These are phyloP conservation scores for Ascochyta fabae DNA, from an alignment of 2,329 filamentous ascomycete genomes.

Conservation along the genomic window DNA sequence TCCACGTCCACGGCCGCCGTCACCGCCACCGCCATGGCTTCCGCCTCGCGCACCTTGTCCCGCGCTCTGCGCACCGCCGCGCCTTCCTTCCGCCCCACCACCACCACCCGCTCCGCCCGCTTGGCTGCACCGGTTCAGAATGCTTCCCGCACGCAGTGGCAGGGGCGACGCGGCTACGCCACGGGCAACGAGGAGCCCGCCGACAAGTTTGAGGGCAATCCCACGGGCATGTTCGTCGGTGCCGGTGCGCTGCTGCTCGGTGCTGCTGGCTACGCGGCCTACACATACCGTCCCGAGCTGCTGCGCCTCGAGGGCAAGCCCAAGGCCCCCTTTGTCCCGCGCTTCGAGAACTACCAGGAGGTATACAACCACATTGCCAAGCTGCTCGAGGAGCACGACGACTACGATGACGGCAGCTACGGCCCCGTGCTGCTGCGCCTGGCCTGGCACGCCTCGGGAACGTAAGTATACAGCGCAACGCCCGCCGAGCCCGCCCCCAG, in stretches of 20 bases:
- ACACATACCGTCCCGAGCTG: conserved; percentile 63
- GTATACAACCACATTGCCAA: conserved; percentile 88
- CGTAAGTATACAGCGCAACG: conserved; percentile 50
- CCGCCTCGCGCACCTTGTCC: conserved; percentile 44
- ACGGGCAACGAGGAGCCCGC: conserved; percentile 57
- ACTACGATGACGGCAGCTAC: conserved; percentile 97
- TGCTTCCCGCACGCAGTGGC: conserved; percentile 76
- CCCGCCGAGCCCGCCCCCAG: background rate
- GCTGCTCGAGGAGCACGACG: conserved; percentile 83
- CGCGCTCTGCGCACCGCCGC: conserved; percentile 50
- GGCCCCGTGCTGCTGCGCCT: conserved; percentile 89
- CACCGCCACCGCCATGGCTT: conserved; percentile 36
- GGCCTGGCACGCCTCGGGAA: conserved; percentile 93
- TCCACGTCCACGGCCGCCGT: background rate
- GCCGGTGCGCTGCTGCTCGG: conserved; percentile 39
- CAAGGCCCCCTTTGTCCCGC: conserved; percentile 69
- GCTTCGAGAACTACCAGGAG: conserved; percentile 89
- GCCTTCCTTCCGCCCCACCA: conserved; percentile 62
- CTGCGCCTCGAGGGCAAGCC: conserved; percentile 41
- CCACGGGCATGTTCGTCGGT: conserved; percentile 49
- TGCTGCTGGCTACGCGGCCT: conserved; percentile 49
- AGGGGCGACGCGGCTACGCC: conserved; percentile 76
- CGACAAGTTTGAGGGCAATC: conserved; percentile 57
- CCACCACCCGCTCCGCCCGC: conserved; percentile 61
- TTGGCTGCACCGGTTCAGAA: conserved; percentile 67